phyloP scores from a whole-genome alignment of 352 stramenopile species.

The Globisporangium apiculatum region DNA sequence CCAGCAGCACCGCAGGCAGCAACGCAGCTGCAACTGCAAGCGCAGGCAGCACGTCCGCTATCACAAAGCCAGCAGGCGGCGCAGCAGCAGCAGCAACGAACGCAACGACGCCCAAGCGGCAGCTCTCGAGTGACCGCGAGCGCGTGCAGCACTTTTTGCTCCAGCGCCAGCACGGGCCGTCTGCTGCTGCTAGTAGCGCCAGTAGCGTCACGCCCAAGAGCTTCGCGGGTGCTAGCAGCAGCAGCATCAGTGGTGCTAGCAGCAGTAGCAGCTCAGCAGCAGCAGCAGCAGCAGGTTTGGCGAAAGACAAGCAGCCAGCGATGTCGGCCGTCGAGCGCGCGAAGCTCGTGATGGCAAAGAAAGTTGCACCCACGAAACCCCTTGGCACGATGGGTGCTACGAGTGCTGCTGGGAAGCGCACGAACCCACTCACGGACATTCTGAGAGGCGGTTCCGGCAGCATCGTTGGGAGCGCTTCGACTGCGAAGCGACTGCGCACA shows the following conservation, averaged over 20 bases:
- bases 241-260: neutral
- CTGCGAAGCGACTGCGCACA: conserved; percentile 51
- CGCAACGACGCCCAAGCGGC: conserved; percentile 39
- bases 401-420: conserved; percentile 46
- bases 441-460: conserved; percentile 60
- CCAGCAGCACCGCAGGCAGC: conserved; percentile 1
- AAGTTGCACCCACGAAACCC: conserved; percentile 17
- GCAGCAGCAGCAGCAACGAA: neutral
- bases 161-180: conserved; percentile 30
- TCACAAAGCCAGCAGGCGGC: neutral
- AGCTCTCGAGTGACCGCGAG: conserved; percentile 42
- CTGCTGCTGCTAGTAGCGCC: neutral
- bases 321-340: conserved; percentile 66
- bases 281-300: conserved; percentile 7
- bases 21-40: neutral
- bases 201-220: neutral
- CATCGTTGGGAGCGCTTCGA: conserved; percentile 51
- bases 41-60: neutral
- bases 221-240: neutral
- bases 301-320: conserved; percentile 10
- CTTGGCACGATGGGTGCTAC: neutral
- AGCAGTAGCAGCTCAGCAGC: neutral
- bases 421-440: conserved; percentile 74
- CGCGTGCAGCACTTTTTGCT: conserved; percentile 60
- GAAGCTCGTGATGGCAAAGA: conserved; percentile 77